These are phyloP conservation scores for Pharnaceum exiguum DNA, from an alignment of 148 eudicot species.

Conservation along the genomic window DNA sequence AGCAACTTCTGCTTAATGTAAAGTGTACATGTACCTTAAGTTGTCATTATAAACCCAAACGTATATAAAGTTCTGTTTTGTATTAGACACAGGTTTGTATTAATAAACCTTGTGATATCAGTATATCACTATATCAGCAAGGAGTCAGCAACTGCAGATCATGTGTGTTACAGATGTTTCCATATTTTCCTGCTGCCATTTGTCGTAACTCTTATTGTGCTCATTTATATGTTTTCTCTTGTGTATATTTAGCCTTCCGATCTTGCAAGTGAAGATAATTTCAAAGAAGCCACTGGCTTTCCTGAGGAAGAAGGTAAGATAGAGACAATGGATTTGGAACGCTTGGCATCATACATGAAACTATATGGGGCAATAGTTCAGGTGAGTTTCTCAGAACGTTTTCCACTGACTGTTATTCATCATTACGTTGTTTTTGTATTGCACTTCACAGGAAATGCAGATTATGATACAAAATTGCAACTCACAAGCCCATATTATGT, in stretches of 20 bases:
- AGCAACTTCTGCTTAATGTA: too few relatives aligned
- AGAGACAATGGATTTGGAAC: slow-evolving; percentile 50
- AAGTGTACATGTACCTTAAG: too few relatives aligned
- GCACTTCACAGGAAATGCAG: background rate
- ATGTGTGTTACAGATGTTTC: background rate
- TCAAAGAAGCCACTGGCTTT: slow-evolving; percentile 67
- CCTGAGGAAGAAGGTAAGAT: slow-evolving; percentile 59
- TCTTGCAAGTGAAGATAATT: slow-evolving; percentile 52
- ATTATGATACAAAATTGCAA: background rate
- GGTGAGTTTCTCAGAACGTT: too few relatives aligned
- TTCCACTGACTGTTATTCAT: too few relatives aligned
- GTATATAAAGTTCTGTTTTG: too few relatives aligned
- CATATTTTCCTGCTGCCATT: too few relatives aligned
- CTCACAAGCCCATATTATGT: too few relatives aligned
- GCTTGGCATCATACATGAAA: slow-evolving; percentile 58
- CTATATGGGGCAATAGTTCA: slow-evolving; percentile 91
- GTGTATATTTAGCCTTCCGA: slow-evolving; percentile 36
- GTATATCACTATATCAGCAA: too few relatives aligned
- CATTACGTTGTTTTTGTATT: background rate
- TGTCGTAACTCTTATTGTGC: too few relatives aligned
- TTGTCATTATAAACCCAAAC: too few relatives aligned
- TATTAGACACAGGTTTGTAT: too few relatives aligned
- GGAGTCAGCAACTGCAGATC: background rate
- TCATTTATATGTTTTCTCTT: slow-evolving; percentile 1
- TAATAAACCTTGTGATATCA: too few relatives aligned